Evolutionary conservation across 257 asterid genomes (phyloP), one percentile per base, ranked within the genome.

Genomic region (Solanum ossicruentum): DNA sequence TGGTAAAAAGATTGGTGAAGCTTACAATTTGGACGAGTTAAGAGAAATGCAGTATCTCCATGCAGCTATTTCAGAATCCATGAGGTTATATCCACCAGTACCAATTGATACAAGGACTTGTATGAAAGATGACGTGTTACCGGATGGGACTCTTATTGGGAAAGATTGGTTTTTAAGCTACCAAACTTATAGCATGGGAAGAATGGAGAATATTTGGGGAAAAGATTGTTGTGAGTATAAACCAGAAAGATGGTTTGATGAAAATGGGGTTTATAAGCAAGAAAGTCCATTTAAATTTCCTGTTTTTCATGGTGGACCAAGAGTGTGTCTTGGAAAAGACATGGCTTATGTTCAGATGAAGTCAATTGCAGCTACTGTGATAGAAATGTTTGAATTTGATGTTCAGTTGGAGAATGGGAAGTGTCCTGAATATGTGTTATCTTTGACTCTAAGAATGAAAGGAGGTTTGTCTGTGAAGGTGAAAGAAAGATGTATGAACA

Each of bases 261-360:
- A 96, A 36, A 88, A 91, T 43, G 98, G 98, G 52, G 79, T 88
- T 54, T 96, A 88, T 32, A 93, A 78, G 54, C 93, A 89, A 51
- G 98, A 93, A 66, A 95, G 63, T 81, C 90, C 96, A 23, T 93
- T 91, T 49, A 89, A 91, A 88, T 95, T 85, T 83, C 97, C 98
- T 16, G 91, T 93, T 5, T 96, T 96, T 84, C 98, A 95, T 49
- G 99, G 90, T 0, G 99, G 99, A 26, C 98, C 97, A 82, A 90
- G 99, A 88, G 90, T 90, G 91, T 96, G 98, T 83, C 90, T 96
- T 0, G 98, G 98, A 80, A 96, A 95, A 83, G 99, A 96, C 10
- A 91, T 96, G 99, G 98, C 99, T 3, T 93, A 91, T 71, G 93
- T 95, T 84, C 98, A 96, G 90, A 96, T 96, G 99, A 95, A 95